phyloP scores from a whole-genome alignment of 768 basidiomycete genomes.

The Rhodotorula babjevae region DNA sequence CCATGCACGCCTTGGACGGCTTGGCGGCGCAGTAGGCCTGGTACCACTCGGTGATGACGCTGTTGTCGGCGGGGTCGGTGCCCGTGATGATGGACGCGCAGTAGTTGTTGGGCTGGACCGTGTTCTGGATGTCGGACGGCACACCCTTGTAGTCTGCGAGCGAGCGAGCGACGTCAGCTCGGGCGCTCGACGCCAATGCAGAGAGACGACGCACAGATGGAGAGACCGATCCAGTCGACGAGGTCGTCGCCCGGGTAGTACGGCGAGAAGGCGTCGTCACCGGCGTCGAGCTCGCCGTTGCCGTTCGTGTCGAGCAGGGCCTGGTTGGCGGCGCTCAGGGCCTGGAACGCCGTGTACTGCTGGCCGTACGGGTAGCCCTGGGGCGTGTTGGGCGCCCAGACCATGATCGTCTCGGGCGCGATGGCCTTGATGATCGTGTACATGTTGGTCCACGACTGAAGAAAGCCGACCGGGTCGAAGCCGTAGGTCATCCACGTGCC shows the following conservation, averaged over 20 bases:
- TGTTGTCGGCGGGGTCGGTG: constrained; percentile 14
- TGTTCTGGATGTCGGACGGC: constrained; percentile 34
- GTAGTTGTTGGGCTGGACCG: constrained; percentile 31
- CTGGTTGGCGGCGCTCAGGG: constrained; percentile 29
- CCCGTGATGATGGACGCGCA: constrained; percentile 38
- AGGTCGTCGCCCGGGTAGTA: constrained; percentile 44
- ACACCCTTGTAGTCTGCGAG: constrained; percentile 40
- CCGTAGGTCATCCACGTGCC: constrained; percentile 43
- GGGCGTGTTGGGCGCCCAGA: constrained; percentile 44
- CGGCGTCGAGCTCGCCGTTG: constrained; percentile 35
- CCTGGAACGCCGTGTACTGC: background rate
- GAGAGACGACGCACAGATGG: constrained; percentile 31
- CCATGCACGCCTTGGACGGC: constrained; percentile 43
- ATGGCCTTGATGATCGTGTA: constrained; percentile 40
- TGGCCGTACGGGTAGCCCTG: constrained; percentile 41
- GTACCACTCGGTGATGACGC: constrained; percentile 37
- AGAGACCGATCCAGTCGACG: constrained; percentile 45
- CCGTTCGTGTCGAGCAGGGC: constrained; percentile 42
- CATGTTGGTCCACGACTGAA: constrained; percentile 33
- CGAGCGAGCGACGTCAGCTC: background rate
- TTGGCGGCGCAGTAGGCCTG: constrained; percentile 35
- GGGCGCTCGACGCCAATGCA: background rate
- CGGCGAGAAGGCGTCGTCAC: constrained; percentile 41
- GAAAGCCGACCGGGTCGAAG: constrained; percentile 39
- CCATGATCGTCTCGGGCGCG: constrained; percentile 41